Evolutionary conservation across 2,329 filamentous ascomycete species (phyloP).

Genomic region (Hymenoscyphus fraxineus): DNA sequence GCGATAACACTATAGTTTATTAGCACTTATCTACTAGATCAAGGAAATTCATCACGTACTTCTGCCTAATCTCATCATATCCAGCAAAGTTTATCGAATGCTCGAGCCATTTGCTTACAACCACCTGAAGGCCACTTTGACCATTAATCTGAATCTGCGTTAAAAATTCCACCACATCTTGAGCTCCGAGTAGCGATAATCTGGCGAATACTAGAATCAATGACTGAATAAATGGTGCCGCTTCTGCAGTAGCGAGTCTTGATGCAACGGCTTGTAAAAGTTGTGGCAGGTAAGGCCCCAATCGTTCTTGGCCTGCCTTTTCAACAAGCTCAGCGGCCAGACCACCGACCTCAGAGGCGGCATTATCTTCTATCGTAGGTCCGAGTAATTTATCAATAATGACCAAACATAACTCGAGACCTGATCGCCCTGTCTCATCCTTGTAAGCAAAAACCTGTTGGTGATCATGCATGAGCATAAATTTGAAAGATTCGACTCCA

Average conservation of each 20-base stretch:
- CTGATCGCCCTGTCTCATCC: constrained; percentile 73
- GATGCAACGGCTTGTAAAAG: constrained; percentile 85
- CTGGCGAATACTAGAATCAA: constrained; percentile 93
- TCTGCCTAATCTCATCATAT: constrained; percentile 95
- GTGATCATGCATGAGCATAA: constrained; percentile 84
- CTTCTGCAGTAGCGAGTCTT: constrained; percentile 75
- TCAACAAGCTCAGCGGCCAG: constrained; percentile 93
- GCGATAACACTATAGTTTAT: constrained; percentile 69
- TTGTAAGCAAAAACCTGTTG: constrained; percentile 86
- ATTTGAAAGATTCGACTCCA: constrained; percentile 80
- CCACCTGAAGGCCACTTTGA: constrained; percentile 80
- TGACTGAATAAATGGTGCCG: constrained; percentile 90
- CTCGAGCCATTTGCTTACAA: constrained; percentile 92
- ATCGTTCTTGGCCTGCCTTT: constrained; percentile 84
- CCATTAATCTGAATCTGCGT: constrained; percentile 76
- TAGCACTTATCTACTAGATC: constrained; percentile 26
- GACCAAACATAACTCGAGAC: constrained; percentile 81
- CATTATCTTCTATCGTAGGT: constrained; percentile 81
- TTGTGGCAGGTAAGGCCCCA: constrained; percentile 86
- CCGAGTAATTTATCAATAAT: constrained; percentile 90
- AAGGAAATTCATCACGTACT: constrained; percentile 54
- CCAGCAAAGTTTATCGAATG: constrained; percentile 97
- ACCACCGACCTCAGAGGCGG: constrained; percentile 92
- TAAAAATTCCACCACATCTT: constrained; percentile 89
- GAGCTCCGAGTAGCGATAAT: constrained; percentile 77